Conservation (phyloP, 208 protist genomes). For the Wallacemonas sp. region DNA sequence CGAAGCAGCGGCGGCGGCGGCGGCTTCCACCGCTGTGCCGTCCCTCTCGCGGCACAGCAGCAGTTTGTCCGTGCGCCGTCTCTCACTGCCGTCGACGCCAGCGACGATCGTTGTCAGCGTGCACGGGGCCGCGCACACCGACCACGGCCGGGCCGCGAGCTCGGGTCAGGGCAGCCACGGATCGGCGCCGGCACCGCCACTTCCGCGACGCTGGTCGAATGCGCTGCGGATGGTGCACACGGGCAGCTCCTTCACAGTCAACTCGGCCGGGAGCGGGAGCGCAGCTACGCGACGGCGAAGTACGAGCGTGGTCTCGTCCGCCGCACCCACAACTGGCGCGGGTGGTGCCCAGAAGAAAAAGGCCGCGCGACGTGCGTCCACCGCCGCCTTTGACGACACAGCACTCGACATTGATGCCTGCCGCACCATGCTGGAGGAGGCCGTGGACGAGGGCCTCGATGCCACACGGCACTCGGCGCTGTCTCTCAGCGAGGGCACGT, state of each 20-base stretch:
- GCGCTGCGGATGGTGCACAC: background rate
- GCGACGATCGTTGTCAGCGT: background rate
- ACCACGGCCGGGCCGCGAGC: no score
- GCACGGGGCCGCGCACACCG: background rate
- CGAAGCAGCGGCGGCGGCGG: background rate
- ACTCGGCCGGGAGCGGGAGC: background rate
- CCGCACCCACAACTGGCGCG: no score
- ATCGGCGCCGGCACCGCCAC: no score
- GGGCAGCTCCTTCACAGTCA: constrained; percentile 7
- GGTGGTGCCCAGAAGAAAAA: background rate
- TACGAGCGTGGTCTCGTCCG: background rate
- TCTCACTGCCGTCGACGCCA: constrained; percentile 12
- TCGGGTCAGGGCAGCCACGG: no score
- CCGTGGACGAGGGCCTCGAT: background rate
- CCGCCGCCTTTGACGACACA: background rate
- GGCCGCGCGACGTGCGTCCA: background rate
- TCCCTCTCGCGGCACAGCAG: constrained; percentile 6
- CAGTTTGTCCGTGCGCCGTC: background rate
- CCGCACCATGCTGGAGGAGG: constrained; percentile 5
- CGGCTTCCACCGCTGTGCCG: background rate
- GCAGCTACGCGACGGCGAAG: background rate
- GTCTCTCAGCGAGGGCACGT: constrained; percentile 7
- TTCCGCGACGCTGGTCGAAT: no score
- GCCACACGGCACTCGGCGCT: background rate
- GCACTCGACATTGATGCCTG: constrained; percentile 21